phyloP scores from a whole-genome alignment of 1,139 yeast species.

The Kurtzmaniella quercitrusa region DNA sequence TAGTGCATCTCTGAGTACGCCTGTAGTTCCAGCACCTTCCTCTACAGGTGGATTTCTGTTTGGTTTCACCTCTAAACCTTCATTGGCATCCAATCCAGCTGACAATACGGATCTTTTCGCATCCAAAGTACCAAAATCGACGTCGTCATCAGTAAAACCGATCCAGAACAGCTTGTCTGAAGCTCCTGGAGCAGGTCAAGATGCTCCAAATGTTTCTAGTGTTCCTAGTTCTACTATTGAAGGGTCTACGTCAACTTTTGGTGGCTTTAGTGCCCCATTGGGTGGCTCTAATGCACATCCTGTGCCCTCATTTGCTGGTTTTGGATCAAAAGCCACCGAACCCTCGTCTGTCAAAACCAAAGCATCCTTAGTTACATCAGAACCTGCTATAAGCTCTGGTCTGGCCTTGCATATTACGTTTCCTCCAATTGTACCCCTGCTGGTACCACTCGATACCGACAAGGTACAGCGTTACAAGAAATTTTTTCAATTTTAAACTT shows the following conservation, averaged over 20 bases:
- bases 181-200: neutral
- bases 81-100: constrained; percentile 1
- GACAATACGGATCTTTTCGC: neutral
- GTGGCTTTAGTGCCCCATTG: no score
- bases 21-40: neutral
- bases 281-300: no score
- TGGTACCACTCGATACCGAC: neutral
- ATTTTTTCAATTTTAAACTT: neutral
- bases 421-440: neutral
- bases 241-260: no score
- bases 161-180: neutral
- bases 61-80: neutral
- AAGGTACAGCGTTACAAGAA: neutral
- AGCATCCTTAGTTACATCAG: neutral
- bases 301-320: neutral
- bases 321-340: neutral
- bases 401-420: neutral
- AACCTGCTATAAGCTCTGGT: neutral
- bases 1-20: neutral
- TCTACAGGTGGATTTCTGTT: neutral
- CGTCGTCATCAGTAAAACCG: neutral
- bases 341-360: neutral
- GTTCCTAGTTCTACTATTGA: no score
- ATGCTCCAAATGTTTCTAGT: no score
- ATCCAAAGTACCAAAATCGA: neutral